Evolutionary conservation across 2,329 filamentous ascomycete genomes (phyloP).

Genomic region (Cercospora nicotianae): DNA sequence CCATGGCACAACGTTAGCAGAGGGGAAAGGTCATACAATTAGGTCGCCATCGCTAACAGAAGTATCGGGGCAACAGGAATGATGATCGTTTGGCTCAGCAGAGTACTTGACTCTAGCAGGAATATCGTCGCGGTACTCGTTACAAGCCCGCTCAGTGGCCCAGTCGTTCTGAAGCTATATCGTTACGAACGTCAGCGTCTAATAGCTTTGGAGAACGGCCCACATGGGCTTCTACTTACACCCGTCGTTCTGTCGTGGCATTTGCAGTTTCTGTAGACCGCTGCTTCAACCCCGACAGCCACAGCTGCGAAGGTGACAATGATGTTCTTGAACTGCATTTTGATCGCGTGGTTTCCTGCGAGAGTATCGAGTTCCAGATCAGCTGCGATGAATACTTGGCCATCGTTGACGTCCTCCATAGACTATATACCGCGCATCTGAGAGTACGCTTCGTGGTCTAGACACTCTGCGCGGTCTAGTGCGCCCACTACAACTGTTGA

Average conservation of each 20-base stretch:
- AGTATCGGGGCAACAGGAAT: not conserved
- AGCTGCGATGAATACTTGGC: no score
- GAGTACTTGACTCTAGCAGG: not conserved
- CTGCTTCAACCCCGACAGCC: not conserved
- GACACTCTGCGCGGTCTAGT: not conserved
- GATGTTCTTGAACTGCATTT: conserved; percentile 8
- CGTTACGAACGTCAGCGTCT: not conserved
- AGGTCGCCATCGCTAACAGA: not conserved
- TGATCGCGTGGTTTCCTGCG: not conserved
- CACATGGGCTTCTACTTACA: not conserved
- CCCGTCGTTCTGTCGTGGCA: not conserved
- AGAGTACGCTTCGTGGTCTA: not conserved
- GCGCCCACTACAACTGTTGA: not conserved
- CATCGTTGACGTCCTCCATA: no score
- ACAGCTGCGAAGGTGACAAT: not conserved
- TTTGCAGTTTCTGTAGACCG: not conserved
- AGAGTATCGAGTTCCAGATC: not conserved
- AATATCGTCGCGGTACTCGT: not conserved
- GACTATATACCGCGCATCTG: not conserved
- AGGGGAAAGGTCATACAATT: not conserved
- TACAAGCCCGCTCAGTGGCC: not conserved
- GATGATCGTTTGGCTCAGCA: not conserved
- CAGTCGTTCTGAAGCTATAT: not conserved
- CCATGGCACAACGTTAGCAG: not conserved
- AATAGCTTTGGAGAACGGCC: not conserved